Conservation (phyloP, 345 rosid genomes). For the Citrus hindsii region DNA sequence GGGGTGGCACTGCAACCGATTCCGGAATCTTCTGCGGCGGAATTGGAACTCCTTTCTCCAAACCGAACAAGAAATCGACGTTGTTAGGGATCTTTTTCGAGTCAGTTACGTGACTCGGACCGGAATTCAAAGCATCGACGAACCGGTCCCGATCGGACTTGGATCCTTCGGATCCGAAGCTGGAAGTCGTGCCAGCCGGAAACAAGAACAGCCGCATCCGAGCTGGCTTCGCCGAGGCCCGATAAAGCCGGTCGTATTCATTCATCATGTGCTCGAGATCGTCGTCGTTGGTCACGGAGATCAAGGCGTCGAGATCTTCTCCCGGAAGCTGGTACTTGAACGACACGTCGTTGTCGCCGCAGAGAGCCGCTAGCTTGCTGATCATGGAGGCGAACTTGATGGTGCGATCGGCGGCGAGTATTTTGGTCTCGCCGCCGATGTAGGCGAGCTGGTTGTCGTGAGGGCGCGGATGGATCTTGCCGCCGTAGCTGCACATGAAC, state of each 20-base stretch:
- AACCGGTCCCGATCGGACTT: slow-evolving; percentile 76
- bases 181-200: slow-evolving; percentile 33
- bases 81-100: slow-evolving; percentile 29
- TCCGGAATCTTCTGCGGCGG: slow-evolving; percentile 30
- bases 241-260: slow-evolving; percentile 80
- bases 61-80: slow-evolving; percentile 76
- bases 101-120: slow-evolving; percentile 31
- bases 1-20: slow-evolving; percentile 21
- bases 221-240: slow-evolving; percentile 67
- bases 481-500: slow-evolving; percentile 91
- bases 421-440: slow-evolving; percentile 88
- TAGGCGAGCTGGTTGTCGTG: slow-evolving; percentile 89
- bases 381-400: slow-evolving; percentile 54
- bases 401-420: slow-evolving; percentile 72
- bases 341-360: slow-evolving; percentile 45
- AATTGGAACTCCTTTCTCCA: slow-evolving; percentile 45
- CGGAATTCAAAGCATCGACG: slow-evolving; percentile 67
- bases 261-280: slow-evolving; percentile 95
- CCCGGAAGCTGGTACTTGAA: slow-evolving; percentile 96
- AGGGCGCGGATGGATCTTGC: slow-evolving; percentile 94
- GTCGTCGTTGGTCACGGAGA: slow-evolving; percentile 89
- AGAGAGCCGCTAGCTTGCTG: slow-evolving; percentile 57
- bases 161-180: slow-evolving; percentile 53
- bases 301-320: slow-evolving; percentile 91
- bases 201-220: slow-evolving; percentile 87